Conservation (phyloP, 2,329 filamentous ascomycete genomes). For the Myriosclerotinia duriaeana region DNA sequence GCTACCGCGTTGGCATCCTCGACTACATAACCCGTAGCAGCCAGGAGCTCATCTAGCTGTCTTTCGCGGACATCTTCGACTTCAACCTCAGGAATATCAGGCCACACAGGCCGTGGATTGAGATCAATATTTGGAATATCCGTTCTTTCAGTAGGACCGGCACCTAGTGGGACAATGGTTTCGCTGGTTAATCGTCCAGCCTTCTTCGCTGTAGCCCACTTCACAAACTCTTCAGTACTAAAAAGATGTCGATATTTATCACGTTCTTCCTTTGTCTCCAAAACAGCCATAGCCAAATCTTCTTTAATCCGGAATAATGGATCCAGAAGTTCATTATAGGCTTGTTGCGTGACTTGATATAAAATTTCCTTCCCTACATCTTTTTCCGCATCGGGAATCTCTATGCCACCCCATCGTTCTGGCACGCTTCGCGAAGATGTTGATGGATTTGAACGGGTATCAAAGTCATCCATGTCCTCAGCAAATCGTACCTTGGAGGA, state of each 20-base stretch:
- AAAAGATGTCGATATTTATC: conserved; percentile 55
- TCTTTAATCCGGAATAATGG: conserved; percentile 80
- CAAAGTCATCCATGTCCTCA: conserved; percentile 68
- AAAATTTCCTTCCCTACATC: conserved; percentile 75
- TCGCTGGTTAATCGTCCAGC: conserved; percentile 2
- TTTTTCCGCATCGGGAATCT: conserved; percentile 75
- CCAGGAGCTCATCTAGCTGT: conserved; percentile 36
- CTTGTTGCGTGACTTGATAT: conserved; percentile 87
- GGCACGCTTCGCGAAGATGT: conserved; percentile 70
- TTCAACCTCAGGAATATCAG: conserved; percentile 33
- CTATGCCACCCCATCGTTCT: conserved; percentile 74
- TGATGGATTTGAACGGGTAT: conserved; percentile 69
- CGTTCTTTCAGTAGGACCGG: background rate
- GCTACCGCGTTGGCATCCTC: conserved; percentile 34
- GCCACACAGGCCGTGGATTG: conserved; percentile 25
- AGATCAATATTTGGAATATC: background rate
- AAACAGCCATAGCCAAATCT: conserved; percentile 68
- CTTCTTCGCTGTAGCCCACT: conserved; percentile 34
- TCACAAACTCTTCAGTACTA: conserved; percentile 45
- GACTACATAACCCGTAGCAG: conserved; percentile 35
- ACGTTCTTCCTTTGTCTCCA: conserved; percentile 61
- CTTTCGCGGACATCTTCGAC: conserved; percentile 37
- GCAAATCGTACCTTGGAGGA: conserved; percentile 78
- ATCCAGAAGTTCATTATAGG: conserved; percentile 90
- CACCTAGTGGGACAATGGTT: background rate